Percentiles rank a stretch among this genome's conserved stretches.
Conservation (phyloP, 345 rosid species). For the Anacardium occidentale region DNA sequence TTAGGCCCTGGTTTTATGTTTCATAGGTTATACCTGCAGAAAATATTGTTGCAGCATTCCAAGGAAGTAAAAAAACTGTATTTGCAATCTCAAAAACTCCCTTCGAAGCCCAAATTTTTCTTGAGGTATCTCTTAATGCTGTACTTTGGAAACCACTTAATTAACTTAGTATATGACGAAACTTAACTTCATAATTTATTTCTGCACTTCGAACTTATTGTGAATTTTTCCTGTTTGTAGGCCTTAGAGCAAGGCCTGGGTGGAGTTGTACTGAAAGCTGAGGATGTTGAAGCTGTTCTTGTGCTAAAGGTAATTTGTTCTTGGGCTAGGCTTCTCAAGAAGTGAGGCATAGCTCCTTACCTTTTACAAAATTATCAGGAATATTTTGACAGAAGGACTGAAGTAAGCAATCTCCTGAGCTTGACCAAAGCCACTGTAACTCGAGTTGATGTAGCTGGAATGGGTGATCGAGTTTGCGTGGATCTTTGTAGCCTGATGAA, state of each 20-base stretch:
- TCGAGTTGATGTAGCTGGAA: conserved; percentile 55
- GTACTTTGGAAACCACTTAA: not conserved
- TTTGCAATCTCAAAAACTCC: conserved; percentile 64
- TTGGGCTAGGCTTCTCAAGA: conserved; percentile 8
- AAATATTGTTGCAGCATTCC: conserved; percentile 78
- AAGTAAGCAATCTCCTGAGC: conserved; percentile 51
- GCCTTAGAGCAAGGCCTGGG: conserved; percentile 87
- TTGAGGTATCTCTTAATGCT: conserved; percentile 51
- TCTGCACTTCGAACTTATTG: not conserved
- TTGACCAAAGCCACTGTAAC: conserved; percentile 64
- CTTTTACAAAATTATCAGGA: conserved; percentile 46
- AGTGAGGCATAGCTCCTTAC: conserved; percentile 32
- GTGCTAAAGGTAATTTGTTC: conserved; percentile 57
- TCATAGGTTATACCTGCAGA: conserved; percentile 81
- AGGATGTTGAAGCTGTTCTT: conserved; percentile 59
- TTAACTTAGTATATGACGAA: not conserved
- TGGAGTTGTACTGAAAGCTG: conserved; percentile 65
- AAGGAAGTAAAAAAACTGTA: conserved; percentile 69
- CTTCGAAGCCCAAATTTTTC: conserved; percentile 63
- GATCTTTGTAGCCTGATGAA: conserved; percentile 94
- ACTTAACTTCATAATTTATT: not conserved
- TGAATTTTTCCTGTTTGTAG: conserved; percentile 28
- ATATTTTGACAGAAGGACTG: conserved; percentile 73
- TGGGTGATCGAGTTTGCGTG: conserved; percentile 93
- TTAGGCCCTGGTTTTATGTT: conserved; percentile 13